Base-by-base conservation (phyloP, 805 yeast species). In the Saccharomycopsis amapae region DNA sequence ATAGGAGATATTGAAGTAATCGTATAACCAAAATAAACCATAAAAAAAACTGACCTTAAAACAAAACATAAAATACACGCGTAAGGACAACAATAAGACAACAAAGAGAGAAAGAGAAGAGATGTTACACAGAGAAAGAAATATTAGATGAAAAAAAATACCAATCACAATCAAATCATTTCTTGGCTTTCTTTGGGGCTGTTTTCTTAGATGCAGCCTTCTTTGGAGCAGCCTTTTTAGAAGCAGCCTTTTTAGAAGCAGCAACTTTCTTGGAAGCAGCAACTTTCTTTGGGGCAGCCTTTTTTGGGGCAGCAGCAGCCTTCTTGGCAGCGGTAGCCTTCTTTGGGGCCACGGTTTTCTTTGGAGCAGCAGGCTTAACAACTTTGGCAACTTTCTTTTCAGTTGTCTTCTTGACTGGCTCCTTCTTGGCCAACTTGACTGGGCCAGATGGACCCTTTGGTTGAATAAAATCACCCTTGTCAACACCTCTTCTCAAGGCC, bases 381-480 rank as follows among this genome's bases (percentile, higher is more conserved):
- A 17, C 22, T 31, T 35, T 39, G 15, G 52, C 34, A 28, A 47
- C 50, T 24, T 41, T 40, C 39, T 46, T 55, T 15, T 60, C 50
- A 30, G 62, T 62, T 9, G 66, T 55, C 52, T 58, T 62, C 59
- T 67, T 68, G 37, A 62, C 62, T 19, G 58, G 58, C 50, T 62
- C 59, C 56, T 62, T 60, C 58, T 59, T 61, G 30, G 53, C 55
- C 51, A 82, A 63, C 65, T 85, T 85, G 53, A 85, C 76, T 39
- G 95, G 85, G 41, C 95, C 95, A 10, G 94, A 79, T 17, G 95
- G 81, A 40, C 95, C 95, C 68, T 86, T 85, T 61, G 95, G 95
- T 67, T 85, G 95, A 38, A 73, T 62, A 54, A 86, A 84, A 43
- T 76, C 82, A 40, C 84, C 90, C n/a, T 77, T 62, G 51, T 74